These are phyloP conservation scores for Rhizodiscina lignyota DNA, from an alignment of 495 filamentous ascomycete genomes.

Conservation along the genomic window DNA sequence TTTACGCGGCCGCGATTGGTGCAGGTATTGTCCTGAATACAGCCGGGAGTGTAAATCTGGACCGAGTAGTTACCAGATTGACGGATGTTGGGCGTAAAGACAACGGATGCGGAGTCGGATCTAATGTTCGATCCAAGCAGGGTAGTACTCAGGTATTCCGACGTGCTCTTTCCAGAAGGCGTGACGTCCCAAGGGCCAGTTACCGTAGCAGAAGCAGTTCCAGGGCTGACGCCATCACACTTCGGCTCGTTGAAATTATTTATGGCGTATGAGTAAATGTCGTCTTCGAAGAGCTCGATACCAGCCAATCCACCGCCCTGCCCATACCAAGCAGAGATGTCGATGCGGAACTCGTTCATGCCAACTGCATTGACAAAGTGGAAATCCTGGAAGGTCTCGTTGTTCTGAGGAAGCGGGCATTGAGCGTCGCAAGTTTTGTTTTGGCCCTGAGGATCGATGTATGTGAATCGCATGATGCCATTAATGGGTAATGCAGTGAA, in stretches of 20 bases:
- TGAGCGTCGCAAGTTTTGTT: constrained; percentile 53
- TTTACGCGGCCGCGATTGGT: constrained; percentile 56
- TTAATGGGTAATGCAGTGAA: constrained; percentile 67
- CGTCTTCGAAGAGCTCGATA: constrained; percentile 76
- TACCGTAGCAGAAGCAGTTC: constrained; percentile 39
- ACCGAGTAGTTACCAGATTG: constrained; percentile 83
- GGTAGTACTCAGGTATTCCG: constrained; percentile 58
- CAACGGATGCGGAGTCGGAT: constrained; percentile 36
- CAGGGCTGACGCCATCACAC: constrained; percentile 49
- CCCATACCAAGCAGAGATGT: constrained; percentile 77
- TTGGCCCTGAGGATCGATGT: constrained; percentile 52
- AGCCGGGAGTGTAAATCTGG: constrained; percentile 81
- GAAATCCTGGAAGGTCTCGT: constrained; percentile 67
- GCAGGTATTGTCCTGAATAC: constrained; percentile 63
- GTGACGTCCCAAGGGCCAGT: constrained; percentile 61
- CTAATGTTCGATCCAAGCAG: constrained; percentile 31
- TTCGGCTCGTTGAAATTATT: constrained; percentile 75
- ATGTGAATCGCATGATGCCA: constrained; percentile 95
- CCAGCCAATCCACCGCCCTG: constrained; percentile 72
- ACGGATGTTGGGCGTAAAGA: constrained; percentile 70
- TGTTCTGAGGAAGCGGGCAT: constrained; percentile 61
- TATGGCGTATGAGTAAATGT: constrained; percentile 72
- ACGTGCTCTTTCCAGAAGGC: constrained; percentile 41
- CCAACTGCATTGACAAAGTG: constrained; percentile 72
- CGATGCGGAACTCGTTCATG: constrained; percentile 76